Conservation (phyloP, 164 flowering plant genomes). For the Chimonanthus praecox region DNA sequence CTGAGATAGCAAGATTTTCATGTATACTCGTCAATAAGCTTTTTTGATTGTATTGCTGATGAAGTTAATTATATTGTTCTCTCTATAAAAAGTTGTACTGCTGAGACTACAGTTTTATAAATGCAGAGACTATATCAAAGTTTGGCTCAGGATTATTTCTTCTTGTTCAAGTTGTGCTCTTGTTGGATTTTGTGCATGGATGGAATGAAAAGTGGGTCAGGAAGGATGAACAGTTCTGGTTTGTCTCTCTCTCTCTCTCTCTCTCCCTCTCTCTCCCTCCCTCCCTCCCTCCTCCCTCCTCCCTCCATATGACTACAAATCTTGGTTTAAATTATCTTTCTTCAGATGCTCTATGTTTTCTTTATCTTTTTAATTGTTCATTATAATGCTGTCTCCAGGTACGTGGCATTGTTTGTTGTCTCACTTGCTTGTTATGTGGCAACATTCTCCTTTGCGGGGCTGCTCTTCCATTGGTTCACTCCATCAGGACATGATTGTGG, state of each 20-base stretch:
- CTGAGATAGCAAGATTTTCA: neutral
- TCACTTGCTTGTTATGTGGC: slow-evolving; percentile 76
- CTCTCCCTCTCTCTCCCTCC: too few relatives aligned
- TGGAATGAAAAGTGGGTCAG: slow-evolving; percentile 98
- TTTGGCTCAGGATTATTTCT: slow-evolving; percentile 96
- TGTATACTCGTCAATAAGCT: neutral
- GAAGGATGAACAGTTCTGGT: slow-evolving; percentile 97
- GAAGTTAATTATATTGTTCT: neutral
- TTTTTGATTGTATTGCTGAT: neutral
- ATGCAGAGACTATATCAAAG: slow-evolving; percentile 81
- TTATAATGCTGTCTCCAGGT: slow-evolving; percentile 43
- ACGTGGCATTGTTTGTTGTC: slow-evolving; percentile 73
- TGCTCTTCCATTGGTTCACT: slow-evolving; percentile 86
- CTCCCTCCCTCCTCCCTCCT: too few relatives aligned
- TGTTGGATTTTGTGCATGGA: slow-evolving; percentile 92
- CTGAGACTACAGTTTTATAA: slow-evolving; percentile 8
- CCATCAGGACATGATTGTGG: slow-evolving; percentile 97
- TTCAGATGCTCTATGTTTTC: neutral
- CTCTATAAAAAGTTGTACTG: neutral
- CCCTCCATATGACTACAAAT: neutral
- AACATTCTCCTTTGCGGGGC: slow-evolving; percentile 72
- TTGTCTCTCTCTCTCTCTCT: slow-evolving; percentile 20
- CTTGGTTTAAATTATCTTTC: neutral
- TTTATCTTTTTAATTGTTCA: neutral
- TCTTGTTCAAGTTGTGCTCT: slow-evolving; percentile 96